Conservation (phyloP, 1,139 yeast genomes). For the Pichia sp. region DNA sequence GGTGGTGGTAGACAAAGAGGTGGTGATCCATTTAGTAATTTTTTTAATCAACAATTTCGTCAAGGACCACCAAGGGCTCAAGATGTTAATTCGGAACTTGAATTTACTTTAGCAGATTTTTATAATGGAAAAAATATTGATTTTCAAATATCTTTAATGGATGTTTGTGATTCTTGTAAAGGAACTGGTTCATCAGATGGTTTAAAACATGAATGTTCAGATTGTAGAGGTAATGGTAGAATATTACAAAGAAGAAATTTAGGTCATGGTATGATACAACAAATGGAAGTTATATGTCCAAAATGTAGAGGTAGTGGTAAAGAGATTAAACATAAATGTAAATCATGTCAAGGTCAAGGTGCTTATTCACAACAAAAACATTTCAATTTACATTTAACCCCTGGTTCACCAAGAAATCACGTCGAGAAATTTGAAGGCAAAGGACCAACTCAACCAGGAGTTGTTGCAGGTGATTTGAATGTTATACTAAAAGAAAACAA, state of each 20-base stretch:
- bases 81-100: slow-evolving; percentile 51
- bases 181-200: slow-evolving; percentile 88
- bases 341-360: slow-evolving; percentile 64
- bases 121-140: slow-evolving; percentile 61
- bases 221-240: slow-evolving; percentile 74
- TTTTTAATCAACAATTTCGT: slow-evolving; percentile 15
- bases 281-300: slow-evolving; percentile 73
- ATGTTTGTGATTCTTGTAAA: slow-evolving; percentile 66
- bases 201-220: slow-evolving; percentile 51
- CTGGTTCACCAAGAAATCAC: slow-evolving; percentile 64
- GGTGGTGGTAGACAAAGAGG: slow-evolving; percentile 19
- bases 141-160: slow-evolving; percentile 63
- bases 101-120: slow-evolving; percentile 56
- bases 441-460: slow-evolving; percentile 79
- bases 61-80: slow-evolving; percentile 49
- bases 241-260: slow-evolving; percentile 63
- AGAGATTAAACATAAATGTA: slow-evolving; percentile 57
- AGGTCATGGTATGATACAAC: slow-evolving; percentile 89
- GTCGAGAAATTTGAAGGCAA: slow-evolving; percentile 62
- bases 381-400: slow-evolving; percentile 56
- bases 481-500: slow-evolving; percentile 49
- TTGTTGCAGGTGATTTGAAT: slow-evolving; percentile 72
- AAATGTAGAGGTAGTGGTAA: slow-evolving; percentile 75
- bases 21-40: slow-evolving; percentile 34
- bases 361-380: slow-evolving; percentile 51